These are phyloP conservation scores for Trichoderma gracile DNA, from an alignment of 2,329 filamentous ascomycete genomes.

Conservation along the genomic window DNA sequence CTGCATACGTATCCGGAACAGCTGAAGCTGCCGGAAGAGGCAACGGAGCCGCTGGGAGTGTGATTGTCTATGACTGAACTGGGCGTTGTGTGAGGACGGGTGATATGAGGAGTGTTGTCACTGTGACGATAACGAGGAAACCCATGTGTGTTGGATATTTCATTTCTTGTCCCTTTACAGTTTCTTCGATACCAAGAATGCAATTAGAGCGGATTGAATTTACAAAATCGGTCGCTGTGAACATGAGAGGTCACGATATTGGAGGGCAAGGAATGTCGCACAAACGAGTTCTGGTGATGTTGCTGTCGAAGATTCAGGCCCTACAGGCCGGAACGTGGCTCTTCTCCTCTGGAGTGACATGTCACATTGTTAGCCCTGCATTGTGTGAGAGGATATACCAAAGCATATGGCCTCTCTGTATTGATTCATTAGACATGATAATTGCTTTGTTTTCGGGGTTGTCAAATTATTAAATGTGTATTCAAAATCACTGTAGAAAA, in stretches of 20 bases:
- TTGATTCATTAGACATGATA: too few species aligned
- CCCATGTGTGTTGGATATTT: background rate
- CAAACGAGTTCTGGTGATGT: too few species aligned
- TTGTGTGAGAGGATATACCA: too few species aligned
- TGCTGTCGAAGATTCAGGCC: too few species aligned
- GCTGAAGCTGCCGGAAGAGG: constrained; percentile 34
- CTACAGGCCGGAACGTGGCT: too few species aligned
- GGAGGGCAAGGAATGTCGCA: background rate
- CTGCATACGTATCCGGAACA: constrained; percentile 32
- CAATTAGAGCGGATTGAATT: background rate
- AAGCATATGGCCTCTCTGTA: too few species aligned
- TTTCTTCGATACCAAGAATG: background rate
- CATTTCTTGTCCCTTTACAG: background rate
- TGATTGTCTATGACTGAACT: background rate
- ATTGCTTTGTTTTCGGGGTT: too few species aligned
- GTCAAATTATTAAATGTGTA: too few species aligned
- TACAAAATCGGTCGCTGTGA: background rate
- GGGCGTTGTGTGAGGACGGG: background rate
- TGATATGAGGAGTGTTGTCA: background rate
- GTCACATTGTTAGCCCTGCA: too few species aligned
- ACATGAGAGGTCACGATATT: background rate
- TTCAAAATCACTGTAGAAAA: too few species aligned
- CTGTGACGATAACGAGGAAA: background rate
- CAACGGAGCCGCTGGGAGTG: constrained; percentile 30
- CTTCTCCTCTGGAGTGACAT: too few species aligned